Base-by-base conservation (phyloP, 139 green algal genomes). In the Zygnema circumcarinatum region DNA sequence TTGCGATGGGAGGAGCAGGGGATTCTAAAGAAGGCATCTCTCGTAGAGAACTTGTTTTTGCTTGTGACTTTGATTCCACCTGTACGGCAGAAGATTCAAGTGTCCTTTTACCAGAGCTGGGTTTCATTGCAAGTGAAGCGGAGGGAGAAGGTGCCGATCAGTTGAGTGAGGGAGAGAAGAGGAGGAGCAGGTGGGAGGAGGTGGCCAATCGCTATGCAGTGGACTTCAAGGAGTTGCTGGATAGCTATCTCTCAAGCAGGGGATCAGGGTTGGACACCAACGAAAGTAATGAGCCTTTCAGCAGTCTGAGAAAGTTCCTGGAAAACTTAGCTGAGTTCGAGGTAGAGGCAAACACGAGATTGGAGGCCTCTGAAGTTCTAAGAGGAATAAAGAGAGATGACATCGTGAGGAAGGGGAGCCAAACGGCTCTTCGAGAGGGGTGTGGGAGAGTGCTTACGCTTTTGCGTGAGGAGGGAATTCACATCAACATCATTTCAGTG, bases 401-500 rank as follows among this genome's bases (percentile, higher is more conserved):
- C 11, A 52, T 78, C 11, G 35, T 52, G 7, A 78, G 69, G 7
- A 78, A 16, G 16, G 69, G 69, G 35, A 39, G 69, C 11, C 35
- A 78, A 11, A 38, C 16, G 16, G 7, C 35, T 22, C 69, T 78
- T 39, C 69, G 16, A 39, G 16, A 11, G 35, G 36, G 36, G 35
- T 78, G 69, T 41, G 69, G 35, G 16, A 16, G 16, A 41, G 35
- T 78, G 35, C 69, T 78, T 11, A 16, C 2, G 32, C 25, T 7
- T 21, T 53, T 83, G 36, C 31, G 7, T 32, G 32, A 39, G 36
- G 3, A 20, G n/a, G 38, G 32, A 2, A 25, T 83, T 38, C 39
- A 74, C 21, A 3, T 83, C n/a, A 53, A 83, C 75, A 83, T 83
- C 33, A 74, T 83, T 2, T 83, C 75, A 35, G 75, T 83, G 39